Base-by-base conservation (phyloP, 2,329 filamentous ascomycete species). In the Tympanopsis confertula region DNA sequence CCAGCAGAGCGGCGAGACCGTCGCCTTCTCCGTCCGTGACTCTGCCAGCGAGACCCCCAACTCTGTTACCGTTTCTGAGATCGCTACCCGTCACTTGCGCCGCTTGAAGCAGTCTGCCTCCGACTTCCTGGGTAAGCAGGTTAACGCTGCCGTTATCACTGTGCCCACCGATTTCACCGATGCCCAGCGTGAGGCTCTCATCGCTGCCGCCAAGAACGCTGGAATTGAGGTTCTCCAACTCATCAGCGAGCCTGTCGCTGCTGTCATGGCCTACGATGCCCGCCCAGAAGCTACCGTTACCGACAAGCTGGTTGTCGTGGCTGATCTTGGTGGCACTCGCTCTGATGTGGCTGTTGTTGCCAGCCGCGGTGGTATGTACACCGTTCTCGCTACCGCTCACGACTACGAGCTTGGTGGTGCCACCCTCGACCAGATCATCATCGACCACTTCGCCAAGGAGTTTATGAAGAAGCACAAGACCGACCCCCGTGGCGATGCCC, bases 401-500 rank as follows among this genome's bases (percentile, higher is more conserved):
- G 81, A 86, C 59, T 83, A 82, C 54, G 78, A 83, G 46, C 68
- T 81, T 42, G 78, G 77, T 37, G 81, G 81, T 49, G 63, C 69
- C 35, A 69, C 74, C 45, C 62, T 86, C 39, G 81, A 86, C 59
- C 67, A 81, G 49, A 74, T 80, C 35, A 63, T 86, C 38, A 73
- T 83, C 46, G 80, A 85, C 51, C 70, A 83, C 61, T 84, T 84
- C 47, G 75, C 80, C 41, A 85, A 85, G 60, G 81, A 85, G 63
- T 98, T 98, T 66, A 74, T 91, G 55, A 96, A 98, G 76, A 94
- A 94, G 73, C 77, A 96, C 66, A 62, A 61, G 24, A 76, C 76
- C 41, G 91, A 96, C 60, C 91, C 91, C 17, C 76, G 88, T 49
- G 73, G 80, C 54, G 86, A 91, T 56, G 70, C 80, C 39, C 80